Evolutionary conservation across 176 grass and related monocot species (phyloP), one percentile per base, ranked within the genome.

Genomic region (Tuctoria greenei): DNA sequence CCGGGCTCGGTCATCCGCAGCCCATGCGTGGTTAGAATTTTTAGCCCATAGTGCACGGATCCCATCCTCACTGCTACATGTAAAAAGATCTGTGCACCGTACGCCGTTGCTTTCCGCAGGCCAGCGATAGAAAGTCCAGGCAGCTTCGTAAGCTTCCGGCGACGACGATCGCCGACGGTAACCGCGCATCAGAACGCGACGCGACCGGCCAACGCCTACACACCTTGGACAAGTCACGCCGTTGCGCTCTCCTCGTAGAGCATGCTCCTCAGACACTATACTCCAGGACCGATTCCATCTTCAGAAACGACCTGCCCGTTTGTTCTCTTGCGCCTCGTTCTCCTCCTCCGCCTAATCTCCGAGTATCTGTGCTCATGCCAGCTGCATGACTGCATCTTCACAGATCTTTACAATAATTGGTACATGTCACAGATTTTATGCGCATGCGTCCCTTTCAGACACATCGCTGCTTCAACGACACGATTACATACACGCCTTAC

Each of bases 181-280:
- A 17, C 73, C n/a, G 73, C 17, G 47, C 65, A 83, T 70, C 65
- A 62, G 81, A 77, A 61, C 23, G 15, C 61, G 65, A 77, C 18
- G 34, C 43, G 64, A 83, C 81, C 43, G 10, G 43, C 23, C 66
- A 84, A 84, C 74, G 13, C 65, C 14, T 17, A 21, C 12, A 7
- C 31, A 23, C 72, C 58, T 73, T 8, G 62, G 31, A 76, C 11
- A 82, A 73, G 74, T 40, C 72, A 24, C 41, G 24, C 31, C 26
- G 67, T 78, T 72, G 49, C 60, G 1, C 45, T 78, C 74, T 87
- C 79, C 10, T 20, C 27, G 47, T 20, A 11, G 69, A 71, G 10
- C 28, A 54, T 13, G 12, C 35, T 39, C 11, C 34, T 18, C 43
- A 28, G 16, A 46, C 11, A n/a, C 8, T 9, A 7, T 7, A 20